Percentiles rank a stretch among this genome's conserved stretches.
These are phyloP conservation scores for Leishmania major DNA, from an alignment of 208 protist genomes.

Conservation along the genomic window DNA sequence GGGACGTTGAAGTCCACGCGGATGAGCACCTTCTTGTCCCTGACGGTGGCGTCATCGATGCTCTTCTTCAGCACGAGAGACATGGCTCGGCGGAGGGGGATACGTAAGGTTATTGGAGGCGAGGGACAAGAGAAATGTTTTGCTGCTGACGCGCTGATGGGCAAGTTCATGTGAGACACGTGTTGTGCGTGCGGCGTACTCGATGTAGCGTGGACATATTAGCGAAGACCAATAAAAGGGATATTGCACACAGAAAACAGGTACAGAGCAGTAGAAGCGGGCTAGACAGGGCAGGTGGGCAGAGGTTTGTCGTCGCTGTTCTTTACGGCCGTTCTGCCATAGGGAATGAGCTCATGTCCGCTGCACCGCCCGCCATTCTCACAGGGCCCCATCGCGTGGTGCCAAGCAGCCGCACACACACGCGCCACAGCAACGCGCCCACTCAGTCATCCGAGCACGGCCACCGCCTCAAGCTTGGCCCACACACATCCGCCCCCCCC, in stretches of 20 bases:
- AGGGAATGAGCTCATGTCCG: neutral
- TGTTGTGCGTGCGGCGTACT: neutral
- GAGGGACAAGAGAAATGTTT: neutral
- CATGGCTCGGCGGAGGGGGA: conserved; percentile 13
- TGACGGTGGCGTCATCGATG: conserved; percentile 73
- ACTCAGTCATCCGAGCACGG: neutral
- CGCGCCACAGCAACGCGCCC: neutral
- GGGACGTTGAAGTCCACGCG: conserved; percentile 99
- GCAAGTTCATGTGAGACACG: neutral
- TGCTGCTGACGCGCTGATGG: neutral
- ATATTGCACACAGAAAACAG: neutral
- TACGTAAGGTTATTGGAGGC: neutral
- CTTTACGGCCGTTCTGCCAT: conserved; percentile 15
- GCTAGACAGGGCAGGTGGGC: neutral
- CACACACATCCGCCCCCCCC: neutral
- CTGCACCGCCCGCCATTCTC: neutral
- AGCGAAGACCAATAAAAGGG: neutral
- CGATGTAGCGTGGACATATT: neutral
- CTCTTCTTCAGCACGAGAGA: conserved; percentile 76
- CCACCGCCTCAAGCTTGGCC: neutral
- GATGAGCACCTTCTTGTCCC: conserved; percentile 95
- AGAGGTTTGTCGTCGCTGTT: neutral
- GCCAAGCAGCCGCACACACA: neutral
- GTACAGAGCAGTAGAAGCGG: neutral
- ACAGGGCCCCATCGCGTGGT: neutral